Evolutionary conservation across 208 protist species (phyloP).

Genomic region (Leptomonas seymouri): DNA sequence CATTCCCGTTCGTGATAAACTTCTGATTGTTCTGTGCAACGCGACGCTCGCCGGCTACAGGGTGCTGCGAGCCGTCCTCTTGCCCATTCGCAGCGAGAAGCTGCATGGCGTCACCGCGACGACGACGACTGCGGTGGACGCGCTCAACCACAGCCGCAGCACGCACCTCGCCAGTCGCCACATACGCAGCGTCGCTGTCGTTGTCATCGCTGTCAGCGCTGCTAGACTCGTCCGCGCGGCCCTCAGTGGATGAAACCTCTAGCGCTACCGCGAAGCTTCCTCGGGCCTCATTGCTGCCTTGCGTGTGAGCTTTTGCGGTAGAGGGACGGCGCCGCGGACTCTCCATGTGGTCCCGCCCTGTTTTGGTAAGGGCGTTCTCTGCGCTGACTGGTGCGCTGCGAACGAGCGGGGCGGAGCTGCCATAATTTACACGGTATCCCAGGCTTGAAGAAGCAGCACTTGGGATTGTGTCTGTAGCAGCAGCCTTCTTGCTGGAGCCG

Average conservation of each 20-base stretch:
- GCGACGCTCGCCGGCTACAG: neutral
- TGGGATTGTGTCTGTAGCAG: neutral
- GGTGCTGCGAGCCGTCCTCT: neutral
- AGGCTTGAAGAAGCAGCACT: neutral
- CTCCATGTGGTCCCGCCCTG: neutral
- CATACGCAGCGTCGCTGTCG: conserved; percentile 21
- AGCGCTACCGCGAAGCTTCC: neutral
- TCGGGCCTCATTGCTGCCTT: neutral
- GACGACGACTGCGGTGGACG: too few relatives aligned
- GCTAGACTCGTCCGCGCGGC: neutral
- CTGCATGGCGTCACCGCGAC: conserved; percentile 4
- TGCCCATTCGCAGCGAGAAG: neutral
- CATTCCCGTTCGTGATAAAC: neutral
- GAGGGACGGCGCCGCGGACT: neutral
- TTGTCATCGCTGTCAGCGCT: neutral
- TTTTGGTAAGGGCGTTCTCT: neutral
- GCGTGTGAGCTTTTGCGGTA: neutral
- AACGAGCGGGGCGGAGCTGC: conserved; percentile 11
- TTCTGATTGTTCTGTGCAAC: neutral
- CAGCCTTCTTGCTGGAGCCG: neutral
- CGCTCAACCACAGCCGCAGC: too few relatives aligned
- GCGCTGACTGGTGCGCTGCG: conserved; percentile 2
- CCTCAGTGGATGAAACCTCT: neutral
- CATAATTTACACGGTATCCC: conserved; percentile 14
- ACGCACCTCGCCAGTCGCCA: too few relatives aligned